phyloP scores from a whole-genome alignment of 257 asterid genomes.

The Primulina tabacum region DNA sequence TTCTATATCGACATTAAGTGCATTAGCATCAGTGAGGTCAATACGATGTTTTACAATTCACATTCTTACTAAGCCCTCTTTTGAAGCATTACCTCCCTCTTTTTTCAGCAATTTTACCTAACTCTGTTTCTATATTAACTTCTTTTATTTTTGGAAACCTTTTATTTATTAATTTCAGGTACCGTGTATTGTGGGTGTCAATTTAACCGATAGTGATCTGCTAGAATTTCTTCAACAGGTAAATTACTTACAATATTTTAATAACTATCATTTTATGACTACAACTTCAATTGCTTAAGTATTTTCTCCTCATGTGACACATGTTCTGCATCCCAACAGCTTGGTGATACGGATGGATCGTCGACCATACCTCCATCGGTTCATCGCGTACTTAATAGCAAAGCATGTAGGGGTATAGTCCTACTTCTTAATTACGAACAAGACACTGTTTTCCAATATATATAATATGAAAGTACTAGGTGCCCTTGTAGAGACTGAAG shows the following conservation, averaged over 20 bases:
- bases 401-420: constrained; percentile 87
- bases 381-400: constrained; percentile 73
- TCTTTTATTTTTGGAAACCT: neutral
- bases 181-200: constrained; percentile 81
- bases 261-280: constrained; percentile 9
- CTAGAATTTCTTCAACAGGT: constrained; percentile 93
- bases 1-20: no score
- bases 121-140: neutral
- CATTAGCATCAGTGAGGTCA: neutral
- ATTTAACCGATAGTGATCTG: constrained; percentile 72
- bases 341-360: constrained; percentile 92
- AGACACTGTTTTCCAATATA: constrained; percentile 9
- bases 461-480: neutral
- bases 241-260: constrained; percentile 14
- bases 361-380: constrained; percentile 88
- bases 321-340: constrained; percentile 41
- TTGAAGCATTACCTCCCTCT: neutral
- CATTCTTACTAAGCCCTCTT: neutral
- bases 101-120: constrained; percentile 14
- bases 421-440: constrained; percentile 17
- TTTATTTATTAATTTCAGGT: constrained; percentile 49
- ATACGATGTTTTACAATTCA: constrained; percentile 1
- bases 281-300: constrained; percentile 11
- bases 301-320: constrained; percentile 7
- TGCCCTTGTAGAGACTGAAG: neutral